These are phyloP conservation scores for Trichosporon ovoides DNA, from an alignment of 1,284 basidiomycete genomes.

Conservation along the genomic window DNA sequence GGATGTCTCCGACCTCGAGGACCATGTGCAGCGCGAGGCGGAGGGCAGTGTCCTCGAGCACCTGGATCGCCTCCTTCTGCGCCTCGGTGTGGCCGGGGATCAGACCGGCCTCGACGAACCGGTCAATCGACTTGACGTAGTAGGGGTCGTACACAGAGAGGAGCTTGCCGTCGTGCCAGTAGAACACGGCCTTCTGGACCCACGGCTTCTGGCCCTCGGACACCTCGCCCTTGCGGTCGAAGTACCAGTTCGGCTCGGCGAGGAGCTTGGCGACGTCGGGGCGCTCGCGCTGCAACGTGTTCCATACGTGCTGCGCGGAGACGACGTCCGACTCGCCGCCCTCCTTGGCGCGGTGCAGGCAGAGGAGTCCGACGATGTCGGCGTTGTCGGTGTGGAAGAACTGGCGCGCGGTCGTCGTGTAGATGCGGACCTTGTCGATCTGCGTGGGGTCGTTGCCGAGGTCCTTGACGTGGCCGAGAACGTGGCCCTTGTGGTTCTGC, in stretches of 20 bases:
- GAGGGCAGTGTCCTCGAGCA: constrained; percentile 49
- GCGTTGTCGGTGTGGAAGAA: constrained; percentile 47
- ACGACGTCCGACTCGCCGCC: constrained; percentile 52
- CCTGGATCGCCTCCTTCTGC: constrained; percentile 48
- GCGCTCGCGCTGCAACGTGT: constrained; percentile 45
- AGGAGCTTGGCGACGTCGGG: constrained; percentile 50
- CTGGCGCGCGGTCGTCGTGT: constrained; percentile 49
- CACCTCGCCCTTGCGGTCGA: constrained; percentile 46
- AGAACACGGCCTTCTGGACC: constrained; percentile 31
- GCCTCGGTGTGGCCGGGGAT: constrained; percentile 41
- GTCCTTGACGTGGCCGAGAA: constrained; percentile 50
- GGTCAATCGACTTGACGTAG: constrained; percentile 33
- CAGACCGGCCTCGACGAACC: constrained; percentile 42
- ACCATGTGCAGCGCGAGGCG: constrained; percentile 49
- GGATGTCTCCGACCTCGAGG: constrained; percentile 49
- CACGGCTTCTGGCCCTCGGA: constrained; percentile 36
- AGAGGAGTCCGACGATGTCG: constrained; percentile 50
- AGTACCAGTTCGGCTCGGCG: constrained; percentile 42
- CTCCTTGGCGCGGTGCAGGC: constrained; percentile 52
- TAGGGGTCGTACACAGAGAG: constrained; percentile 40
- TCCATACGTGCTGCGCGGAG: constrained; percentile 50
- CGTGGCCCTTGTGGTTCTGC: constrained; percentile 49
- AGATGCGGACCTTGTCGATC: constrained; percentile 51
- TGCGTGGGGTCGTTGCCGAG: constrained; percentile 50
- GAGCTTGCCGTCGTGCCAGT: constrained; percentile 24